Percentiles rank a stretch among this genome's conserved stretches.
phyloP scores from a whole-genome alignment of 2,329 filamentous ascomycete genomes.

The Talaromyces sp. region DNA sequence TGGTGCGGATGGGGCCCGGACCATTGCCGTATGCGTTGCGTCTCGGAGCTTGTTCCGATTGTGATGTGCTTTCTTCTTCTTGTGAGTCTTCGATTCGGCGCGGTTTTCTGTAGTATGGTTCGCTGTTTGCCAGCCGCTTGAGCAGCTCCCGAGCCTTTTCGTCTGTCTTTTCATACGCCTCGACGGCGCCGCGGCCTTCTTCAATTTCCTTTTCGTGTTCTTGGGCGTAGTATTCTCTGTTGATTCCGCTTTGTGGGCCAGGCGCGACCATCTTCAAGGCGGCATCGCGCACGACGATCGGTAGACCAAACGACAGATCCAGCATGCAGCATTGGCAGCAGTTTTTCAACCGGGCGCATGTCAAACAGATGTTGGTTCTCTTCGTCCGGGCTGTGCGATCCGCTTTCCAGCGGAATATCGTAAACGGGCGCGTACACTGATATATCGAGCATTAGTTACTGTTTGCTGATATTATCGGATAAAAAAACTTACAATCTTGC shows the following conservation, averaged over 20 bases:
- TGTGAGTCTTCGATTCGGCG: conserved; percentile 58
- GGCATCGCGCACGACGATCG: conserved; percentile 90
- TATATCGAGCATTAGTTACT: conserved; percentile 2
- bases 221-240: conserved; percentile 95
- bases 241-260: conserved; percentile 85
- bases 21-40: conserved; percentile 39
- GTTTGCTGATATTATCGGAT: neutral
- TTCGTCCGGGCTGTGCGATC: conserved; percentile 89
- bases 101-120: conserved; percentile 92
- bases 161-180: conserved; percentile 94
- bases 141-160: conserved; percentile 91
- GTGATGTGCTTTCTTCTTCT: conserved; percentile 30
- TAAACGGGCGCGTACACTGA: conserved; percentile 85
- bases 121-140: conserved; percentile 77
- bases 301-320: conserved; percentile 89
- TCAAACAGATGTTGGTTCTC: conserved; percentile 91
- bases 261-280: conserved; percentile 97
- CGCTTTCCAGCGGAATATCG: conserved; percentile 89
- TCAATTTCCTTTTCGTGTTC: conserved; percentile 95
- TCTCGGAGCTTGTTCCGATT: conserved; percentile 37
- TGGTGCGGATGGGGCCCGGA: conserved; percentile 69
- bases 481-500: conserved; percentile 53
- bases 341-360: conserved; percentile 95
- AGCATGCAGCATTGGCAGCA: conserved; percentile 99
- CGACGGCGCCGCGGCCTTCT: conserved; percentile 76